Evolutionary conservation across 2,329 filamentous ascomycete genomes (phyloP), one percentile per base, ranked within the genome.

Genomic region (Penicillium concentricum): DNA sequence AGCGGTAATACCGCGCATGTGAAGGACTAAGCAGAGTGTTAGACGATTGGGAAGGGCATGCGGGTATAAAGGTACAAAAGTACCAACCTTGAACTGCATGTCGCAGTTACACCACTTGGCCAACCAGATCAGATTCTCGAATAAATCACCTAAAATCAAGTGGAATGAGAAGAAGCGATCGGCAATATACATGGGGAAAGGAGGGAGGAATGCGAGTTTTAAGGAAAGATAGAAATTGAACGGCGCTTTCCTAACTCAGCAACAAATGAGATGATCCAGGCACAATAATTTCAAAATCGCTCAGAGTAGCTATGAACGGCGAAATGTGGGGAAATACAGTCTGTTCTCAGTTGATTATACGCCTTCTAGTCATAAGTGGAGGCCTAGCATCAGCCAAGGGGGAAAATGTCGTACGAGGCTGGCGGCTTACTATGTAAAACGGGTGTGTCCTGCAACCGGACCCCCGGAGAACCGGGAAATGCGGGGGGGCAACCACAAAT

Each of bases 11-110:
- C 51, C 26, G 54, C 61, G 50, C 54, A 57, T 12, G 53, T 37
- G 10, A 63, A 26, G 13, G 51, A 22, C 62, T 64, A 20, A 15
- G 16, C 0, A 13, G 5, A 5, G 8, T 16, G 32, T 63, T 38
- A 62, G 57, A 22, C n/a, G 15, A 22, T 28, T 12, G 7, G 32
- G 20, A 24, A 12, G 26, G 41, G 10, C 12, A 22, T 34, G 8
- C 2, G 2, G 12, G 13, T 5, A n/a, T 0, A 13, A 28, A 54
- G 9, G 13, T 10, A 20, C 1, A 15, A 34, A 54, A 32, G 3
- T 32, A 32, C 62, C 61, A 30, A 65, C 64, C 30, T 62, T 62
- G 41, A 62, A 47, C 46, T 59, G 61, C 63, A 66, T 67, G 12
- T 48, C 61, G 57, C 56, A 50, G 50, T 45, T 16, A 48, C 41